Conservation (phyloP, 2,329 filamentous ascomycete species). For the Trichoderma lentiforme region DNA sequence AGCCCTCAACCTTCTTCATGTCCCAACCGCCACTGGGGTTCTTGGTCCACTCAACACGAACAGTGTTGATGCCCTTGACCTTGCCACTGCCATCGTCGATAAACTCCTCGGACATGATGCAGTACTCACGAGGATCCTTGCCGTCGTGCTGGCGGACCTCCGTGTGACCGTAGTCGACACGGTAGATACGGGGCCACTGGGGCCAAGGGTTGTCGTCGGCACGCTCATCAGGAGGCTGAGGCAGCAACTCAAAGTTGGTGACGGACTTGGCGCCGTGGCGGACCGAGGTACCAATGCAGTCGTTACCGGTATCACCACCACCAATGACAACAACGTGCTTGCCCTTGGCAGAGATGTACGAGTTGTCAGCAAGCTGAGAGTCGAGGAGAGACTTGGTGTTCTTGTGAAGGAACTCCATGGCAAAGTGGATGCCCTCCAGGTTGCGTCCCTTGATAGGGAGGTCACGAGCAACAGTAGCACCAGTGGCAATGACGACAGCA, state of each 20-base stretch:
- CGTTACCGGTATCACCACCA: conserved; percentile 95
- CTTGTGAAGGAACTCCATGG: conserved; percentile 95
- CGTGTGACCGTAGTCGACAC: conserved; percentile 95
- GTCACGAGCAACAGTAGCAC: conserved; percentile 89
- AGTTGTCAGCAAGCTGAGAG: conserved; percentile 76
- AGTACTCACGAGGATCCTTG: conserved; percentile 94
- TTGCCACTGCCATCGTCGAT: conserved; percentile 82
- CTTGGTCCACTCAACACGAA: conserved; percentile 95
- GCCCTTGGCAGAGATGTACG: conserved; percentile 91
- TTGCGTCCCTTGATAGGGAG: conserved; percentile 86
- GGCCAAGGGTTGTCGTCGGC: conserved; percentile 96
- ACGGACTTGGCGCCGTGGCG: conserved; percentile 95
- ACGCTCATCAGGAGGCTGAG: conserved; percentile 86
- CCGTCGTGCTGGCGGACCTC: conserved; percentile 96
- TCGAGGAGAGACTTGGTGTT: conserved; percentile 98
- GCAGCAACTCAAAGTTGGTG: conserved; percentile 92
- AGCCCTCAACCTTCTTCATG: conserved; percentile 95
- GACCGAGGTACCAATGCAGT: conserved; percentile 95
- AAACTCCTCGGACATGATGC: conserved; percentile 97
- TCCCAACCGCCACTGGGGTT: conserved; percentile 88
- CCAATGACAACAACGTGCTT: conserved; percentile 97
- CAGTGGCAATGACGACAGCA: conserved; percentile 86
- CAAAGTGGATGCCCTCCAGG: conserved; percentile 87
- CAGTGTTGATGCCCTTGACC: conserved; percentile 93
- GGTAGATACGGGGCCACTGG: conserved; percentile 96